These are phyloP conservation scores for Acmispon strigosus DNA, from an alignment of 306 rosid genomes.

Conservation along the genomic window DNA sequence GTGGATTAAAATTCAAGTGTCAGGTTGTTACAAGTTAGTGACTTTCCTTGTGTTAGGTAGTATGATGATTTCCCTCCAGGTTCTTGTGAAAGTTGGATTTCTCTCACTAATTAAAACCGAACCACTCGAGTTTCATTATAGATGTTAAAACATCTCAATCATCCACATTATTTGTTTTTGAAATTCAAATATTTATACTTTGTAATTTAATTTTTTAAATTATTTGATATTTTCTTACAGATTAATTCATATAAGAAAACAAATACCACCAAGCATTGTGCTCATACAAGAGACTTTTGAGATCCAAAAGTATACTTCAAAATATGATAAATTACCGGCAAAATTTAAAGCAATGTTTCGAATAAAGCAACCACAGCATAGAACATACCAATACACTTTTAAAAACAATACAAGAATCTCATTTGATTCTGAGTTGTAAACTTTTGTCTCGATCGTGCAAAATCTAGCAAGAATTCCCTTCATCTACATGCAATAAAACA, in stretches of 20 bases:
- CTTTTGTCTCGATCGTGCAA: neutral
- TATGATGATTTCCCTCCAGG: conserved; percentile 1
- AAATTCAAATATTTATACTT: neutral
- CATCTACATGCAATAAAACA: conserved; percentile 1
- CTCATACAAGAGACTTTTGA: neutral
- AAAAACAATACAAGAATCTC: neutral
- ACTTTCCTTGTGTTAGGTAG: neutral
- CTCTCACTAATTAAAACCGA: neutral
- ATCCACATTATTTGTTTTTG: neutral
- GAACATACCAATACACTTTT: neutral
- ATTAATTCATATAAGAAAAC: neutral
- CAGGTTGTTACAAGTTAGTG: neutral
- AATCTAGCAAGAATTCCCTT: conserved; percentile 16
- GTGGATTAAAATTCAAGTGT: neutral
- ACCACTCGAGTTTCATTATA: neutral
- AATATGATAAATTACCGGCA: neutral
- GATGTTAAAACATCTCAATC: neutral
- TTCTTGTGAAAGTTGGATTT: neutral
- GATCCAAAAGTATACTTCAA: neutral
- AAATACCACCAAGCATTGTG: neutral
- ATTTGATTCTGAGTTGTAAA: conserved; percentile 9
- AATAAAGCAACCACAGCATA: conserved; percentile 4
- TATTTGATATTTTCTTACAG: neutral
- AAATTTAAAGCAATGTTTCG: conserved; percentile 8
- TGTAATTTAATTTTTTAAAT: neutral